These are phyloP conservation scores for Conoideocrella luteorostrata DNA, from an alignment of 2,329 filamentous ascomycete species.

Conservation along the genomic window DNA sequence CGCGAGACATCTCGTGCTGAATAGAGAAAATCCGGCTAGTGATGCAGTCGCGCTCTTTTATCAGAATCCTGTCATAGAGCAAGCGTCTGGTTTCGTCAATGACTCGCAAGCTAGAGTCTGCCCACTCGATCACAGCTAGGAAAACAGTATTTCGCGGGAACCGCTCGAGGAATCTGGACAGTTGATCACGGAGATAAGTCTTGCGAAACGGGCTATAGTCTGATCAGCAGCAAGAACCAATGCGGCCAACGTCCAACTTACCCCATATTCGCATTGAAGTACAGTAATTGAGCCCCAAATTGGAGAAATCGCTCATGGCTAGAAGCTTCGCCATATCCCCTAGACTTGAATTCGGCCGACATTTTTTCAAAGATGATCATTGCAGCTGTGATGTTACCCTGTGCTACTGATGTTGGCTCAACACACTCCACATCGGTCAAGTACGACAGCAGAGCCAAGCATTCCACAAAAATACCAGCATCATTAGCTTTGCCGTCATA, in stretches of 20 bases:
- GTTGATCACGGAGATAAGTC: slow-evolving; percentile 52
- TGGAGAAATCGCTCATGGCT: slow-evolving; percentile 63
- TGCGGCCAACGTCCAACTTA: slow-evolving; percentile 22
- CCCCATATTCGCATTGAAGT: slow-evolving; percentile 56
- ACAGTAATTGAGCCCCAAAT: slow-evolving; percentile 58
- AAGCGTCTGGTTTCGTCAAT: slow-evolving; percentile 70
- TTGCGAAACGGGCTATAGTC: slow-evolving; percentile 66
- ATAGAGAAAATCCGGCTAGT: slow-evolving; percentile 44
- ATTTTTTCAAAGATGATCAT: slow-evolving; percentile 34
- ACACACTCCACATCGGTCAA: slow-evolving; percentile 38
- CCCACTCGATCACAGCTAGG: slow-evolving; percentile 64
- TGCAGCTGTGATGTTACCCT: slow-evolving; percentile 51
- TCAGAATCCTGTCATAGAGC: slow-evolving; percentile 46
- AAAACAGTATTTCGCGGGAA: slow-evolving; percentile 77
- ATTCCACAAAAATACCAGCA: slow-evolving; percentile 53
- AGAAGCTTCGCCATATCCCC: slow-evolving; percentile 23
- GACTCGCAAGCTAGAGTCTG: slow-evolving; percentile 64
- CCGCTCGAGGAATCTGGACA: slow-evolving; percentile 51
- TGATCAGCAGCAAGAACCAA: slow-evolving; percentile 16
- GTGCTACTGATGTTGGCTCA: slow-evolving; percentile 38
- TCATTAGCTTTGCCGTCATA: slow-evolving; percentile 39
- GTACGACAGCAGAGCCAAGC: slow-evolving; percentile 61
- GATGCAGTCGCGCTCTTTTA: slow-evolving; percentile 32
- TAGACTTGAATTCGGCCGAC: slow-evolving; percentile 36
- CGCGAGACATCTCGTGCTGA: slow-evolving; percentile 40